Percentiles rank a stretch among this genome's conserved stretches.
Evolutionary conservation across 2,329 filamentous ascomycete species (phyloP).

Genomic region (Plenodomus biglobosus): DNA sequence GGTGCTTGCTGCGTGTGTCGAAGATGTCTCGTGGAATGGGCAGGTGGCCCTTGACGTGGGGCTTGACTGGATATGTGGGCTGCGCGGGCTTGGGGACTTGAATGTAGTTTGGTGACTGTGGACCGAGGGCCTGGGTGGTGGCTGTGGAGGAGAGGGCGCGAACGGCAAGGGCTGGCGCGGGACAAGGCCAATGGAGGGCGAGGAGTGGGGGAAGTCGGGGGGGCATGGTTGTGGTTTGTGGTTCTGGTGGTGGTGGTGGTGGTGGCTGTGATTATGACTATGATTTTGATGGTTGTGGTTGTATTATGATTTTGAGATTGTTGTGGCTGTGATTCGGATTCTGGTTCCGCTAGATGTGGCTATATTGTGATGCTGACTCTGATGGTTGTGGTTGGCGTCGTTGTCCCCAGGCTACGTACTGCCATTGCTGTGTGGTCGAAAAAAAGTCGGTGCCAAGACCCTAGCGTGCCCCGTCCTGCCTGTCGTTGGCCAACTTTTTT

Average conservation of each 20-base stretch:
- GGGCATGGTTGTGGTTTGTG: slow-evolving; percentile 34
- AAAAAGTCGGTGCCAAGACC: slow-evolving; percentile 31
- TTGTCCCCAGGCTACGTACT: no score
- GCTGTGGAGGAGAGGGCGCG: slow-evolving; percentile 52
- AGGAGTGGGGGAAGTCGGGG: slow-evolving; percentile 42
- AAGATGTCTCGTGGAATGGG: slow-evolving; percentile 85
- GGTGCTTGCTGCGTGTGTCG: slow-evolving; percentile 38
- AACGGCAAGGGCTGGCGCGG: slow-evolving; percentile 9
- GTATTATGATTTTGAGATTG: no score
- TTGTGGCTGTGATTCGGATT: no score
- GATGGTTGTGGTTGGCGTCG: no score
- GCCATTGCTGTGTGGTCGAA: slow-evolving; percentile 15
- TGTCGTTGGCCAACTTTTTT: no score
- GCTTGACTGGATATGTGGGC: slow-evolving; percentile 56
- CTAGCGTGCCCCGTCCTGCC: slow-evolving; percentile 11
- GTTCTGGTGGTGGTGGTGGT: slow-evolving; percentile 18
- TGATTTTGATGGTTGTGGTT: no score
- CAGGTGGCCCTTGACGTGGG: slow-evolving; percentile 70
- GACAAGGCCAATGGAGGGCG: slow-evolving; percentile 19
- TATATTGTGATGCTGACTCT: no score
- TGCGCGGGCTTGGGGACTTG: slow-evolving; percentile 78
- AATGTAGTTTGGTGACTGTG: slow-evolving; percentile 87
- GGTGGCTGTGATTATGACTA: no score
- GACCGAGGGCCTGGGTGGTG: slow-evolving; percentile 59
- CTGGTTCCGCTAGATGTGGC: no score